These are phyloP conservation scores for Primulina huaijiensis DNA, from an alignment of 257 asterid genomes.

Conservation along the genomic window DNA sequence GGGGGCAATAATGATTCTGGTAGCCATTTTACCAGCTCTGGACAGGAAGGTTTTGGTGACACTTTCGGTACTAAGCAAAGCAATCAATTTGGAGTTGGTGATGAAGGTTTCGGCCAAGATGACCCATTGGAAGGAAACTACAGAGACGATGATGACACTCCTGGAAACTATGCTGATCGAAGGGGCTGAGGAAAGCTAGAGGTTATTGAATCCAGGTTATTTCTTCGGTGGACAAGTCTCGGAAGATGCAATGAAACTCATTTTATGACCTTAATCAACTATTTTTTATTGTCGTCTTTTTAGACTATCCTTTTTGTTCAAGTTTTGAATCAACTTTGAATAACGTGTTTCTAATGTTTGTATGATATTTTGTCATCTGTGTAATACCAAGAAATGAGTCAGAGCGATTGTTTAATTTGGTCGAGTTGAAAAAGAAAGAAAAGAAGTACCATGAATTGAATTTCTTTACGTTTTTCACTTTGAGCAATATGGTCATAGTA, in stretches of 20 bases:
- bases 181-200: constrained; percentile 30
- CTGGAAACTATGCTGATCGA: constrained; percentile 38
- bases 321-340: background rate
- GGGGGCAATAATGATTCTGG: constrained; percentile 10
- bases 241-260: constrained; percentile 10
- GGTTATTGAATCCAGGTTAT: background rate
- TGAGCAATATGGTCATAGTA: no score
- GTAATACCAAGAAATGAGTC: no score
- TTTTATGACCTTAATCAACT: background rate
- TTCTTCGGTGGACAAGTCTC: background rate
- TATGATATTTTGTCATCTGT: background rate
- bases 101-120: constrained; percentile 15
- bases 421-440: no score
- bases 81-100: background rate
- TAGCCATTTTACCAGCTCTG: constrained; percentile 20
- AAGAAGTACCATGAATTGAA: no score
- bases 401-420: no score
- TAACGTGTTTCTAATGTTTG: background rate
- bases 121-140: constrained; percentile 23
- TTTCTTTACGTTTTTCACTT: no score
- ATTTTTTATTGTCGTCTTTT: background rate
- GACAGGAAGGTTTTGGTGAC: constrained; percentile 15
- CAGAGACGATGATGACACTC: constrained; percentile 28
- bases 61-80: background rate
- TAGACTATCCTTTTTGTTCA: background rate